These are phyloP conservation scores for Phaeodactylum tricornutum DNA, from an alignment of 108 stramenopile species.

Conservation along the genomic window DNA sequence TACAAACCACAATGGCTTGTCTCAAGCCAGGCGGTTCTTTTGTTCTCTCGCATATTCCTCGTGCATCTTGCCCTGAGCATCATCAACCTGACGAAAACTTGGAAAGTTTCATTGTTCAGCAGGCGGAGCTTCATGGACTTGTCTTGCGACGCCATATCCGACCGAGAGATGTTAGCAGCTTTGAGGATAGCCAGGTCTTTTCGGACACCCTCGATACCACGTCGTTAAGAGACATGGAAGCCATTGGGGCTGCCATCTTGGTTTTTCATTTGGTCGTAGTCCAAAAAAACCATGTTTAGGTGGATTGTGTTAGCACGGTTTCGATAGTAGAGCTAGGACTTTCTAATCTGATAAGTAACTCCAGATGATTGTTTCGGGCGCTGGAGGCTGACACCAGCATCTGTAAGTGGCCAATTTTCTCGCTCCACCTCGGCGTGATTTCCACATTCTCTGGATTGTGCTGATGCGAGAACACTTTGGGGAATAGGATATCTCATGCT, in stretches of 20 bases:
- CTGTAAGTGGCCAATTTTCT: too few species aligned
- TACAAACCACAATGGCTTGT: constrained; percentile 20
- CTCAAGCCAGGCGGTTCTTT: constrained; percentile 24
- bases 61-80: constrained; percentile 26
- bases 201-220: not conserved
- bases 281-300: too few species aligned
- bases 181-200: not conserved
- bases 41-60: constrained; percentile 53
- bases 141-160: not conserved
- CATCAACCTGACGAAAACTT: constrained; percentile 1
- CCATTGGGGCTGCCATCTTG: constrained; percentile 19
- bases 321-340: too few species aligned
- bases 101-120: constrained; percentile 18
- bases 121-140: constrained; percentile 7
- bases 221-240: constrained; percentile 13
- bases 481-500: too few species aligned
- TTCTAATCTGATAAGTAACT: too few species aligned
- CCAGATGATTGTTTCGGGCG: too few species aligned
- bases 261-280: constrained; percentile 25
- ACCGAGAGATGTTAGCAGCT: constrained; percentile 5
- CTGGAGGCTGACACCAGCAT: too few species aligned
- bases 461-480: too few species aligned
- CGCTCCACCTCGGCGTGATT: too few species aligned
- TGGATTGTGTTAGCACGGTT: too few species aligned
- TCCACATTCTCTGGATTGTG: too few species aligned